phyloP scores from a whole-genome alignment of 2,329 filamentous ascomycete genomes.

The Fusarium sp. region DNA sequence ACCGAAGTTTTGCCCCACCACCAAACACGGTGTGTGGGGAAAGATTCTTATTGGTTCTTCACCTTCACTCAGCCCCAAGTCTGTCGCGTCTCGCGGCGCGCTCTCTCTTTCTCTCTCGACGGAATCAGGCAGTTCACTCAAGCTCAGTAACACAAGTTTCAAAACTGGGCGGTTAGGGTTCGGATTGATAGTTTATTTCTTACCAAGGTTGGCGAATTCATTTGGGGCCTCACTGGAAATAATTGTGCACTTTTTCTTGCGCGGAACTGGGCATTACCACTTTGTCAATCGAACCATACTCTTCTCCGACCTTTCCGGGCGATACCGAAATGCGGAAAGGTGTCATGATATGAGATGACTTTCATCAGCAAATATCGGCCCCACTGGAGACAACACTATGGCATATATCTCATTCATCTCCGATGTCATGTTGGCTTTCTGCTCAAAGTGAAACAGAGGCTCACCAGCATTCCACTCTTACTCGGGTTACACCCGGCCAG shows the following conservation, averaged over 20 bases:
- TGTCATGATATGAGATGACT: neutral
- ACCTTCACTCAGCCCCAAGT: neutral
- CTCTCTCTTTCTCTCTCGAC: neutral
- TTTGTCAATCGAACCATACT: neutral
- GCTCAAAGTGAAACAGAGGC: neutral
- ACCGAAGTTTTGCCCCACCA: neutral
- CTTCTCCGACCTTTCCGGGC: neutral
- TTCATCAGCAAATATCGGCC: neutral
- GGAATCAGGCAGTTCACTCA: neutral
- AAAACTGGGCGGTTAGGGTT: neutral
- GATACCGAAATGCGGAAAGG: neutral
- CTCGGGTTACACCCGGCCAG: too few species aligned
- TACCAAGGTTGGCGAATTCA: neutral
- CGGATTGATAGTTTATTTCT: neutral
- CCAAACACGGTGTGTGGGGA: constrained; percentile 2
- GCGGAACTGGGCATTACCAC: neutral
- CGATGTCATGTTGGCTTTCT: neutral
- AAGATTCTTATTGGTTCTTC: constrained; percentile 5
- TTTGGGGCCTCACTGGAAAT: neutral
- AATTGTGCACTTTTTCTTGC: neutral
- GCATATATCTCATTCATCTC: neutral
- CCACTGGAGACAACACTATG: neutral
- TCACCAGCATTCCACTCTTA: neutral
- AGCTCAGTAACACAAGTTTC: neutral
- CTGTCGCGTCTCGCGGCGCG: neutral